Percentiles rank a stretch among this genome's conserved stretches.
Conservation (phyloP, 805 yeast genomes). For the Candida awuae region DNA sequence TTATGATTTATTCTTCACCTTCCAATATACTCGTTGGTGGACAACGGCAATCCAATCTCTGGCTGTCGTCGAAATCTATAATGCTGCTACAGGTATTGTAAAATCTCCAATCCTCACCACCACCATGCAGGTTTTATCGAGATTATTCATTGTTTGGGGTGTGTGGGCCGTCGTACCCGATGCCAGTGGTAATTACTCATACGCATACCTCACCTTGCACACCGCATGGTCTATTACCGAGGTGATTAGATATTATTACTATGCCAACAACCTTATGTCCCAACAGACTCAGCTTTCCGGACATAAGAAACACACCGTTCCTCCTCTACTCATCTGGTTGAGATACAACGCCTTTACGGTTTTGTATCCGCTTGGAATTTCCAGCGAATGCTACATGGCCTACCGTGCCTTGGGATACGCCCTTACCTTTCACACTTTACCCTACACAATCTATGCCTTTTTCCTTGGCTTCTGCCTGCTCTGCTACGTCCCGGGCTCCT, state of each 20-base stretch:
- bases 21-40: slow-evolving; percentile 47
- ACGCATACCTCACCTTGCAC: slow-evolving; percentile 60
- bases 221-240: slow-evolving; percentile 95
- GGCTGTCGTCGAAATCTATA: slow-evolving; percentile 75
- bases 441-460: slow-evolving; percentile 45
- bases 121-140: slow-evolving; percentile 76
- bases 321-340: slow-evolving; percentile 60
- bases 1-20: slow-evolving; percentile 40
- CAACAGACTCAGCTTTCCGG: background rate
- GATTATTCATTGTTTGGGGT: slow-evolving; percentile 77
- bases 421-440: slow-evolving; percentile 25
- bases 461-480: slow-evolving; percentile 49
- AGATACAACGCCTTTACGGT: slow-evolving; percentile 79
- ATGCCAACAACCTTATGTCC: slow-evolving; percentile 53
- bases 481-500: slow-evolving; percentile 81
- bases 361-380: slow-evolving; percentile 88
- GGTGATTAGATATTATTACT: slow-evolving; percentile 79
- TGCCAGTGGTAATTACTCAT: slow-evolving; percentile 51
- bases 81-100: slow-evolving; percentile 72
- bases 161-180: slow-evolving; percentile 68
- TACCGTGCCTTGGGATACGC: slow-evolving; percentile 69
- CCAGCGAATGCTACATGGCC: slow-evolving; percentile 67
- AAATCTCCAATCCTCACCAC: slow-evolving; percentile 82
- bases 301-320: slow-evolving; percentile 34
- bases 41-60: slow-evolving; percentile 65